Evolutionary conservation across 805 yeast species (phyloP), one percentile per base, ranked within the genome.

Genomic region (Metahyphopichia silvanorum): DNA sequence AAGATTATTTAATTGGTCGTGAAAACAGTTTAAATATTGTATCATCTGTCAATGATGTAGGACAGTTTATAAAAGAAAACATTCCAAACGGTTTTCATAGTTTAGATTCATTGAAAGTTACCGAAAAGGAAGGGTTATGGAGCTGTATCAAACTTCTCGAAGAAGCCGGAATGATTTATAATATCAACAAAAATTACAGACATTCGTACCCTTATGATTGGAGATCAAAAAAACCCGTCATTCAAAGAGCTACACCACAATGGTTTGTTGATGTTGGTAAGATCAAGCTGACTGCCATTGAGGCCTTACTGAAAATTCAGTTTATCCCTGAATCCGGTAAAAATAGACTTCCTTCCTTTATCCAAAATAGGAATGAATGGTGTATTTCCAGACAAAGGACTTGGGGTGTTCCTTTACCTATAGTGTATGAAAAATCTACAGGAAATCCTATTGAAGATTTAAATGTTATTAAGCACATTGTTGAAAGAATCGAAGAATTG

Each of bases 321-420:
- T 93, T 93, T 50, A 61, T 67, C 29, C 98, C 98, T 0, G 76
- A 70, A 29, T 60, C 76, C 9, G 97, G 97, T 2, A 62, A 63
- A 19, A 80, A 75, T 31, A 70, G 98, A 40, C 69, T 93, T 21
- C 47, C 67, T 2, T 76, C 94, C 10, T 93, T 91, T 51, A 72
- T 88, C 18, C 67, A 64, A 14, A 78, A 81, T 31, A 76, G 98
- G 59, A 77, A 79, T 41, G 98, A 93, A 52, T 93, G 99, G 99
- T 93, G 98, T 60, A 88, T 93, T 20, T 89, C 98, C 2, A 71
- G 99, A 47, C 99, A 93, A 55, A 77, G 99, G 43, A 71, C 76
- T 13, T 93, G 99, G 99, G 99, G 99, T 28, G 97, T 93, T 21
- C 98, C 98, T 1, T 84, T 93, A 24, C 98, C 98, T 1, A 93